Conservation (phyloP, 2,329 filamentous ascomycete genomes). For the Tetracladium maxilliforme region DNA sequence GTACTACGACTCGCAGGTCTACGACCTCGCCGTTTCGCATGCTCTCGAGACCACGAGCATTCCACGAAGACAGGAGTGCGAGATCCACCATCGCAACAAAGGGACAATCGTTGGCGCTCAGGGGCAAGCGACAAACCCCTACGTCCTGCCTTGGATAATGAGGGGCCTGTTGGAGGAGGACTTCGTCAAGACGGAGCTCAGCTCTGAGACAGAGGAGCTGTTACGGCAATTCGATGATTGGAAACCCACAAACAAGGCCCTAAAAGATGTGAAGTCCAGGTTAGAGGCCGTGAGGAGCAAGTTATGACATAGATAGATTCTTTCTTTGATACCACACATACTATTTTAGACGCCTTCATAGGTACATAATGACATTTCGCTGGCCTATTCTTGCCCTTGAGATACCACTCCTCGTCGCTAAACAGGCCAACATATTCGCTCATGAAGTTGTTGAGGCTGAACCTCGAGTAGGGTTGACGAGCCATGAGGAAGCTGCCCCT, state of each 20-base stretch:
- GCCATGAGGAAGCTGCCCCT: too few relatives aligned
- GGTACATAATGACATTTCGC: too few relatives aligned
- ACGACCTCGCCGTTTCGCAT: constrained; percentile 64
- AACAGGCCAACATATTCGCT: too few relatives aligned
- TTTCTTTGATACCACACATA: too few relatives aligned
- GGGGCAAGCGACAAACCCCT: too few relatives aligned
- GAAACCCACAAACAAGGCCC: constrained; percentile 76
- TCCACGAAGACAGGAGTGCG: too few relatives aligned
- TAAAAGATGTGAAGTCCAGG: constrained; percentile 93
- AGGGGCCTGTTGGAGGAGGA: constrained; percentile 85
- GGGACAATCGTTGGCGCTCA: constrained; percentile 9
- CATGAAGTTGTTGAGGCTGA: too few relatives aligned
- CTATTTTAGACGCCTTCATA: too few relatives aligned
- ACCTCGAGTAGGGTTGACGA: too few relatives aligned
- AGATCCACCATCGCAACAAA: constrained; percentile 8
- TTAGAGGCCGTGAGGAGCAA: constrained; percentile 85
- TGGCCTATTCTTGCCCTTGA: too few relatives aligned
- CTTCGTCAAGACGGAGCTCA: constrained; percentile 69
- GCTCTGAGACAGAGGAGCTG: constrained; percentile 61
- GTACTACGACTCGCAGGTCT: constrained; percentile 80
- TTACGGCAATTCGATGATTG: constrained; percentile 86
- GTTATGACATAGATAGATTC: too few relatives aligned
- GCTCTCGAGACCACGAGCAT: constrained; percentile 62
- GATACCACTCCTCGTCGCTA: too few relatives aligned
- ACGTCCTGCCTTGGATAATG: constrained; percentile 90